phyloP scores from a whole-genome alignment of 768 basidiomycete species.

The Phanerodontia chrysosporium region DNA sequence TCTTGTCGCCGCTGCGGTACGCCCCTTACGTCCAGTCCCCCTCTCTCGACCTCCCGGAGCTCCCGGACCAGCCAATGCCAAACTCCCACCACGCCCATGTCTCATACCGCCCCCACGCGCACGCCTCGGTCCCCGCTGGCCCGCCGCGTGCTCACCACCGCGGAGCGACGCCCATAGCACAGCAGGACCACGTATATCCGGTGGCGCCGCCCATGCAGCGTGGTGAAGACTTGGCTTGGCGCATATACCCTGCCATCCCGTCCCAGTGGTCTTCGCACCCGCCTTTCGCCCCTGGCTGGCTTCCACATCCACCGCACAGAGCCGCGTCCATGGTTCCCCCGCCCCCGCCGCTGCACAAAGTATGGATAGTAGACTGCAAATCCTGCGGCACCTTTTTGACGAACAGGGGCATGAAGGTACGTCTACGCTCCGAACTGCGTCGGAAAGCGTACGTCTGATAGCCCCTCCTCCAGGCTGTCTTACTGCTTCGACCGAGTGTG shows the following conservation, averaged over 20 bases:
- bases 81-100: neutral
- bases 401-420: slow-evolving; percentile 82
- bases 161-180: neutral
- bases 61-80: neutral
- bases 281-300: slow-evolving; percentile 2
- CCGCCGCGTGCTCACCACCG: neutral
- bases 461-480: slow-evolving; percentile 55
- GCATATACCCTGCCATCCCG: neutral
- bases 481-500: slow-evolving; percentile 77
- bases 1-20: slow-evolving; percentile 7
- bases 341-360: slow-evolving; percentile 51
- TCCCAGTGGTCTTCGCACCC: neutral
- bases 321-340: slow-evolving; percentile 11
- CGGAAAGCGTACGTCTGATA: neutral
- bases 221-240: neutral
- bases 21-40: neutral
- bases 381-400: slow-evolving; percentile 71
- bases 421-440: slow-evolving; percentile 14
- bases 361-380: slow-evolving; percentile 79
- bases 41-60: neutral
- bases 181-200: neutral
- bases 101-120: neutral
- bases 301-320: slow-evolving; percentile 4
- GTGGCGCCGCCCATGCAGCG: slow-evolving; percentile 3
- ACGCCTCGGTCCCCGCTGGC: neutral